Evolutionary conservation across 2,329 filamentous ascomycete genomes (phyloP).

Genomic region (Aspergillus niger): DNA sequence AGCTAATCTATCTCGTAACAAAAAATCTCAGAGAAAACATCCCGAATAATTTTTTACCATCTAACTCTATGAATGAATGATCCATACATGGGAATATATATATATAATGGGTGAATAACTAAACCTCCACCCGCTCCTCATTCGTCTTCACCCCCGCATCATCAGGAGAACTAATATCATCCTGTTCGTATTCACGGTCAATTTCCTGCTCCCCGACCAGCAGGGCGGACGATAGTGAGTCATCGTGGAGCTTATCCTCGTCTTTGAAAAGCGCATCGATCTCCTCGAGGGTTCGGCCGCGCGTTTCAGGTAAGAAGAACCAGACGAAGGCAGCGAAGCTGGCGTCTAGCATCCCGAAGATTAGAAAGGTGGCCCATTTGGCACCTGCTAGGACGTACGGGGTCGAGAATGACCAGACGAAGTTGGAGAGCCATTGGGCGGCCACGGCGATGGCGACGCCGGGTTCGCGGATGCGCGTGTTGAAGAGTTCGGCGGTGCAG

Average conservation of each 20-base stretch:
- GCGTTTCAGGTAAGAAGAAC: slow-evolving; percentile 58
- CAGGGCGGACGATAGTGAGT: not conserved
- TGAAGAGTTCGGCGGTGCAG: slow-evolving; percentile 43
- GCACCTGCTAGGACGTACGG: slow-evolving; percentile 50
- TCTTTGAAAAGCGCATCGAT: slow-evolving; percentile 58
- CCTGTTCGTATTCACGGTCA: not conserved
- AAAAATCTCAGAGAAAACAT: too few species aligned
- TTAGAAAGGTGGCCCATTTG: slow-evolving; percentile 50
- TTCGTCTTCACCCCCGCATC: not conserved
- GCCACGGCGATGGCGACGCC: slow-evolving; percentile 43
- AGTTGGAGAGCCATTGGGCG: slow-evolving; percentile 45
- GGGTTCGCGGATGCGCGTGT: slow-evolving; percentile 41
- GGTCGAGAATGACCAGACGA: slow-evolving; percentile 45
- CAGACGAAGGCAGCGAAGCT: slow-evolving; percentile 52
- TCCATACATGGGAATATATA: not conserved
- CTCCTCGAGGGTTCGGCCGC: slow-evolving; percentile 57
- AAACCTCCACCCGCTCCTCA: not conserved
- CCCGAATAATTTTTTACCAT: not conserved
- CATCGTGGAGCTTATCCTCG: not conserved
- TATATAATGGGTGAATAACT: not conserved
- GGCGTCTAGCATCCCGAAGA: slow-evolving; percentile 48
- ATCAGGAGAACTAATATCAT: not conserved
- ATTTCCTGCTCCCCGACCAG: not conserved
- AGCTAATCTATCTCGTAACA: too few species aligned
- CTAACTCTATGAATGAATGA: not conserved